Evolutionary conservation across 2,329 filamentous ascomycete species (phyloP).

Genomic region (Alternaria sp.): DNA sequence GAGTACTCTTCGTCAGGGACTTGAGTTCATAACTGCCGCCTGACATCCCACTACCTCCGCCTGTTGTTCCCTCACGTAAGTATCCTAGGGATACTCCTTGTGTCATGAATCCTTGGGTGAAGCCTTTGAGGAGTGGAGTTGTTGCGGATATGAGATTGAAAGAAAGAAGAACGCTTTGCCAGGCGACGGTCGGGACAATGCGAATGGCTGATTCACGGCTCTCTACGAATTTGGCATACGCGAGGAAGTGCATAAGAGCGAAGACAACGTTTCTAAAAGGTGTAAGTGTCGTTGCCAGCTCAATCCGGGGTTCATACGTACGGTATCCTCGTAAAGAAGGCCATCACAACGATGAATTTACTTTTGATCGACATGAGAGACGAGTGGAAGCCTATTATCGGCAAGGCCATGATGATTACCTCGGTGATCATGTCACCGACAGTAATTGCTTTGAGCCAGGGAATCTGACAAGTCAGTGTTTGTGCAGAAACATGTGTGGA

Average conservation of each 20-base stretch:
- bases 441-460: slow-evolving; percentile 5
- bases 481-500: neutral
- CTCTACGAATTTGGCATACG: neutral
- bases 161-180: slow-evolving; percentile 6
- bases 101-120: slow-evolving; percentile 5
- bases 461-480: neutral
- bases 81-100: slow-evolving; percentile 3
- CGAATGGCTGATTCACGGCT: neutral
- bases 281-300: neutral
- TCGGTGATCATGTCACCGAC: slow-evolving; percentile 4
- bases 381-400: slow-evolving; percentile 4
- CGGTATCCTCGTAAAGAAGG: slow-evolving; percentile 10
- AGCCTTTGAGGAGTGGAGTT: slow-evolving; percentile 4
- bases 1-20: neutral
- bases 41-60: neutral
- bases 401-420: neutral
- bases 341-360: slow-evolving; percentile 7
- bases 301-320: neutral
- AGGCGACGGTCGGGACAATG: slow-evolving; percentile 4
- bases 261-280: slow-evolving; percentile 4
- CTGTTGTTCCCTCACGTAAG: neutral
- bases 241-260: slow-evolving; percentile 1
- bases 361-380: neutral
- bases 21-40: neutral
- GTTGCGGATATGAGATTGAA: slow-evolving; percentile 13